Evolutionary conservation across 2,329 filamentous ascomycete species (phyloP).

Genomic region (Sphaerulina musiva): DNA sequence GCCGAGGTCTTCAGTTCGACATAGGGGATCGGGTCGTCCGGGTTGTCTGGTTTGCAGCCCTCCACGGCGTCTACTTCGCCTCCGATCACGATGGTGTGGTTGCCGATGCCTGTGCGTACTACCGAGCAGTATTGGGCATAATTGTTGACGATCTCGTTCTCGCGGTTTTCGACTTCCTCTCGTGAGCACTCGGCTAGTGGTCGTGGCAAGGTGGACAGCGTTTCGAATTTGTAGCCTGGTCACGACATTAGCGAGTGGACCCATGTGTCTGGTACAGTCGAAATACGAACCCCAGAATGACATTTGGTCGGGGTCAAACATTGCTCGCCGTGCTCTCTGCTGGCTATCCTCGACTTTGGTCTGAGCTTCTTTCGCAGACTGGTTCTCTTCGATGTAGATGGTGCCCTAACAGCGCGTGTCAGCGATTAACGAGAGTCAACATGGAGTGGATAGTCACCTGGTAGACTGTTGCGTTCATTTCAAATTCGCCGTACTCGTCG

Average conservation of each 20-base stretch:
- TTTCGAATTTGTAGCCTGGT: constrained; percentile 95
- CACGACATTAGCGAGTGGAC: not conserved
- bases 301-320: constrained; percentile 71
- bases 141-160: constrained; percentile 70
- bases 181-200: constrained; percentile 68
- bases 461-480: constrained; percentile 91
- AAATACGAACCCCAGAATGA: constrained; percentile 70
- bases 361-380: constrained; percentile 61
- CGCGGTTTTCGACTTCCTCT: constrained; percentile 71
- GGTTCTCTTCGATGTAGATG: constrained; percentile 76
- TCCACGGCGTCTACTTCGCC: constrained; percentile 93
- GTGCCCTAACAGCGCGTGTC: constrained; percentile 19
- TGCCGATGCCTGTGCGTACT: constrained; percentile 79
- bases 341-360: constrained; percentile 43
- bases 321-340: constrained; percentile 43
- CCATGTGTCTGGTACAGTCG: no score
- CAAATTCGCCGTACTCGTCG: constrained; percentile 78
- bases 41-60: constrained; percentile 65
- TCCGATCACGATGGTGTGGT: constrained; percentile 67
- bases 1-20: constrained; percentile 86
- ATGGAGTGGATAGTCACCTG: constrained; percentile 57
- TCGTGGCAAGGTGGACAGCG: constrained; percentile 66
- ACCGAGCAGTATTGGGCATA: constrained; percentile 93
- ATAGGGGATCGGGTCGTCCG: constrained; percentile 72
- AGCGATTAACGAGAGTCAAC: constrained; percentile 30